A percentile compares a stretch with the other conserved stretches of the same genome.
Evolutionary conservation across 2,329 filamentous ascomycete species (phyloP).

Genomic region (Didymella segeticola): DNA sequence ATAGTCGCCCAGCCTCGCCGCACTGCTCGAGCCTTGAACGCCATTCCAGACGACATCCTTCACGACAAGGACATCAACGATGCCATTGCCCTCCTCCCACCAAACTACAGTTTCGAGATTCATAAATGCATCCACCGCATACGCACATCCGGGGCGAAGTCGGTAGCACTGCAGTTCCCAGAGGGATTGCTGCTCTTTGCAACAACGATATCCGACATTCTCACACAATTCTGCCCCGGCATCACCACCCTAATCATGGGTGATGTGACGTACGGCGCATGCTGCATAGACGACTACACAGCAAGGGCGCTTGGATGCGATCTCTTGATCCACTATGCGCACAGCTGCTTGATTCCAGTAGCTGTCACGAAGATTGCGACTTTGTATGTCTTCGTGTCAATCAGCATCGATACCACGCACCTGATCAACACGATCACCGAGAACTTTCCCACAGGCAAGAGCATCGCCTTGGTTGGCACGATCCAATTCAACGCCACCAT

Average conservation of each 20-base stretch:
- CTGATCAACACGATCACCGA: slow-evolving; percentile 84
- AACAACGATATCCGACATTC: slow-evolving; percentile 95
- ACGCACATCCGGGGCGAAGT: slow-evolving; percentile 77
- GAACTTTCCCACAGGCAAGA: slow-evolving; percentile 86
- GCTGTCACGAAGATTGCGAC: slow-evolving; percentile 97
- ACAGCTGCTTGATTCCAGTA: slow-evolving; percentile 94
- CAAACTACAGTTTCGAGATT: slow-evolving; percentile 99
- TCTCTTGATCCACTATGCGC: slow-evolving; percentile 93
- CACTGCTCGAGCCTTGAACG: slow-evolving; percentile 82
- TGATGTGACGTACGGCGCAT: slow-evolving; percentile 97
- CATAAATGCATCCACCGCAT: slow-evolving; percentile 98
- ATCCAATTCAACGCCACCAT: slow-evolving; percentile 99
- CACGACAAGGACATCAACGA: slow-evolving; percentile 85
- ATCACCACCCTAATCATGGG: slow-evolving; percentile 98
- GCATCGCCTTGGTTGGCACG: slow-evolving; percentile 90
- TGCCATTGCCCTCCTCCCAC: slow-evolving; percentile 83
- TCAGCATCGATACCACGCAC: slow-evolving; percentile 90
- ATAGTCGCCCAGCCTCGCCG: slow-evolving; percentile 75
- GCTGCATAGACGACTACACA: slow-evolving; percentile 98
- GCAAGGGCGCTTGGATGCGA: slow-evolving; percentile 93
- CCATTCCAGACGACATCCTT: slow-evolving; percentile 86
- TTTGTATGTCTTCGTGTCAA: slow-evolving; percentile 97
- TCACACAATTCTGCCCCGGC: slow-evolving; percentile 91
- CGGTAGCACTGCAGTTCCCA: slow-evolving; percentile 94
- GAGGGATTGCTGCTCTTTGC: slow-evolving; percentile 95